Evolutionary conservation across 805 yeast species (phyloP), one percentile per base, ranked within the genome.

Genomic region (Starmerella powellii): DNA sequence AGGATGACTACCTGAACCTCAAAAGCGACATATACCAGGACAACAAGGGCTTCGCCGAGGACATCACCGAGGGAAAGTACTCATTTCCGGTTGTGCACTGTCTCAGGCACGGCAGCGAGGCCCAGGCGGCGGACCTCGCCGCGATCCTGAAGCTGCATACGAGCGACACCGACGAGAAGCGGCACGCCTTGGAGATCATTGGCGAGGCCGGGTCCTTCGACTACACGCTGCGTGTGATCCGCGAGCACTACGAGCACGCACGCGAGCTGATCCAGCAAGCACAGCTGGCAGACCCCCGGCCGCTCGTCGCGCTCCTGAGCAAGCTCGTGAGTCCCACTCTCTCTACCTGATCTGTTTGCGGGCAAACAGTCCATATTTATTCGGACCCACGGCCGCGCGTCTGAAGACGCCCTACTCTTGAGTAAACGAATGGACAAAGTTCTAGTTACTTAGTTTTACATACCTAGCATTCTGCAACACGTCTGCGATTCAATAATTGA

Each of bases 11-110:
- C 47, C 58, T 81, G 50, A 87, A 87, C 54, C 61, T 87, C 40
- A 68, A 69, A 20, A 70, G 75, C 39, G 67, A 64, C 19, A 61
- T 62, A 10, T 67, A 74, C 44, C 62, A 63, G n/a, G 63, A 68
- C 37, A 76, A 74, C 56, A 81, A 83, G 68, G 94, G 94, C 2
- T 72, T 72, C 48, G 75, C 84, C 40, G 95, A 87, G 53, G 97
- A 87, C 56, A 70, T 87, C 24, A 74, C 85, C 0, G 95, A 87
- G 58, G 95, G 95, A 0, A 87, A 86, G 60, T 73, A 80, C 46
- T 83, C 94, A 0, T 80, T 83, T 48, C 95, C 95, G 0, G 75
- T 87, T 2, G 71, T 87, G 15, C 91, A 84, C 58, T 70, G 78
- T 3, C 60, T 80, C 2, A 6, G 27, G 27, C 54, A 64, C 18